A percentile compares a stretch with the other conserved stretches of the same genome.
Conservation (phyloP, 331 rosid genomes). For the Malus hybrid region DNA sequence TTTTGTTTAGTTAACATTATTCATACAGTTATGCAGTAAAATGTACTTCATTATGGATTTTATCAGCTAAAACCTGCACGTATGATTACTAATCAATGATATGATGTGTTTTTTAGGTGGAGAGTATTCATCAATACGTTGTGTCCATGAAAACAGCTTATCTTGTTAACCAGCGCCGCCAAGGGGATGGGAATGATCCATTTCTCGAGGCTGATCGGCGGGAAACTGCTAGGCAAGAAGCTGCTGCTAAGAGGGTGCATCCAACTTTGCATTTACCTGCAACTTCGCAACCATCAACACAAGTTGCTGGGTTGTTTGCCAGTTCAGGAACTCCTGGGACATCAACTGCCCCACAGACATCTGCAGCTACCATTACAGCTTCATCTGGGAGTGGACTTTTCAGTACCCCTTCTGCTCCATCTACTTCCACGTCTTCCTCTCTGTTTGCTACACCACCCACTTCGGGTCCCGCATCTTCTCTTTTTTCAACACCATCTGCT, state of each 20-base stretch:
- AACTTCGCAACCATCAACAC: conserved; percentile 75
- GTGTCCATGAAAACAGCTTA: conserved; percentile 91
- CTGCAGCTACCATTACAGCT: conserved; percentile 43
- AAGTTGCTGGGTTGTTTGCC: conserved; percentile 71
- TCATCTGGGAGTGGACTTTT: conserved; percentile 75
- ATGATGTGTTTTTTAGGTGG: conserved; percentile 54
- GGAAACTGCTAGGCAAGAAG: conserved; percentile 93
- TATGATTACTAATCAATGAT: conserved; percentile 1
- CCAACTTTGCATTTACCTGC: conserved; percentile 87
- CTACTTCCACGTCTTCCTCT: conserved; percentile 51
- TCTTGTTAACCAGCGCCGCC: conserved; percentile 75
- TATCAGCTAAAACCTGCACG: not conserved
- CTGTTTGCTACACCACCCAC: conserved; percentile 70
- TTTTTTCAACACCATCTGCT: conserved; percentile 54
- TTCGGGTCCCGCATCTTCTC: conserved; percentile 54
- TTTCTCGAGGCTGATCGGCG: conserved; percentile 96
- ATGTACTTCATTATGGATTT: not conserved
- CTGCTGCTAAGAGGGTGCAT: conserved; percentile 88
- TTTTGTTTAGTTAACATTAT: not conserved
- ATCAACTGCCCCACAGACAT: conserved; percentile 36
- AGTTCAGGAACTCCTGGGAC: conserved; percentile 61
- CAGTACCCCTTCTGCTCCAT: conserved; percentile 65
- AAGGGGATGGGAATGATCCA: conserved; percentile 83
- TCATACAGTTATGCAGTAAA: not conserved
- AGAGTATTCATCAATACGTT: conserved; percentile 86